These are phyloP conservation scores for Nemania diffusa DNA, from an alignment of 2,329 filamentous ascomycete genomes.

Conservation along the genomic window DNA sequence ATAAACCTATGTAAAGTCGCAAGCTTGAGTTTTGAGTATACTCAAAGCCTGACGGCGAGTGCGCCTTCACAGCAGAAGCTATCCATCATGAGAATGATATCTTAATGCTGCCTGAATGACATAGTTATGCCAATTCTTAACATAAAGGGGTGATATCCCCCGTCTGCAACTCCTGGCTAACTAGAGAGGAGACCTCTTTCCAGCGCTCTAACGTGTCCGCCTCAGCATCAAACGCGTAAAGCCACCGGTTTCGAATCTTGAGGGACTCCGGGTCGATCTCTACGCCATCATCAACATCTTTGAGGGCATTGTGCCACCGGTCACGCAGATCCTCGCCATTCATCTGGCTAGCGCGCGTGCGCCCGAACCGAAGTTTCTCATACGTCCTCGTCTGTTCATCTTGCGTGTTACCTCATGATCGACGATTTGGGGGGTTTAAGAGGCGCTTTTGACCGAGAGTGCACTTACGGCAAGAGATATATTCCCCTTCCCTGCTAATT, in stretches of 20 bases:
- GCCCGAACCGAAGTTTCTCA: conserved; percentile 55
- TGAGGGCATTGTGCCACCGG: conserved; percentile 57
- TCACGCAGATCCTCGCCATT: conserved; percentile 57
- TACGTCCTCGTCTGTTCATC: conserved; percentile 52
- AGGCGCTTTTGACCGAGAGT: background rate
- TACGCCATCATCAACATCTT: conserved; percentile 53
- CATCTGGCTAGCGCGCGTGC: conserved; percentile 55
- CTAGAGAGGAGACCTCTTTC: conserved; percentile 53
- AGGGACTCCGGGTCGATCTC: conserved; percentile 58
- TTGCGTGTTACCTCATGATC: background rate
- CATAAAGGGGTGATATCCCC: conserved; percentile 54
- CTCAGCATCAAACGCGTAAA: conserved; percentile 60
- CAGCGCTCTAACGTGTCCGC: conserved; percentile 55
- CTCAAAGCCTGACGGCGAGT: no score
- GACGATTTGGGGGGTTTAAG: background rate
- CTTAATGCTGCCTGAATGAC: background rate
- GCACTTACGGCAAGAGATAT: conserved; percentile 52
- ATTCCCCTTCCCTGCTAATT: conserved; percentile 54
- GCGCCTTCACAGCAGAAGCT: no score
- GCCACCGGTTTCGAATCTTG: conserved; percentile 59
- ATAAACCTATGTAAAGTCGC: background rate
- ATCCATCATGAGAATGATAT: background rate
- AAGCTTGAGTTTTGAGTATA: background rate
- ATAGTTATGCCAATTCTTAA: conserved; percentile 9
- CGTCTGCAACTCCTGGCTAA: conserved; percentile 50